Evolutionary conservation across 768 basidiomycete species (phyloP), one percentile per base, ranked within the genome.

Genomic region (Russula dissimulans): DNA sequence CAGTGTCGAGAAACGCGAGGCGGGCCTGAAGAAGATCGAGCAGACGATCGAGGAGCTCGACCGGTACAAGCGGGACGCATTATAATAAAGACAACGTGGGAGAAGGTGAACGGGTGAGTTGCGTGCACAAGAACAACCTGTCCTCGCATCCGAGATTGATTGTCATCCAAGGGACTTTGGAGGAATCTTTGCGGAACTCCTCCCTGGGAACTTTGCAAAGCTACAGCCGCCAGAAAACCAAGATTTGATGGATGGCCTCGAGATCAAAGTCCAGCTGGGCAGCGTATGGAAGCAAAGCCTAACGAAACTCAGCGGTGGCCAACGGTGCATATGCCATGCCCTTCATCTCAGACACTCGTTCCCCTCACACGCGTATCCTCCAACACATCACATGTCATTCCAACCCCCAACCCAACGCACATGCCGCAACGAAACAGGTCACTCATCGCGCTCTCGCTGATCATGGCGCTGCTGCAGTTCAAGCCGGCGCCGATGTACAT

Each of bases 401-500:
- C n/a, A n/a, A n/a, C n/a, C 34, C 34, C 41, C 31, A 2, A 32
- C 17, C 17, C 10, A 31, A 34, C 34, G n/a, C 10, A n/a, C 14
- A 48, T 10, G 15, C 41, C 14, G 2, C 14, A n/a, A 29, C 11
- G 34, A 42, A 44, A 26, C 66, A 98, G 95, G 65, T 99, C 97
- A 0, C 81, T 99, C 65, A 98, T 99, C 69, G 97, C 97, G 0
- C 81, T 99, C 0, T 98, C 95, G 12, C 80, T 99, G 42, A 98
- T 98, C 76, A 95, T 99, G 94, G 89, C 97, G 0, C 82, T 99
- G 17, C 84, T 98, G n/a, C 94, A 97, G 71, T 97, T 97, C 81
- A 97, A 97, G 69, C 95, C 95, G 8, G 95, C 95, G 15, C 95
- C 94, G 3, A 94, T 98, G 92, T 98, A 98, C 73, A 99, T 99